Conservation (phyloP, 768 basidiomycete species). For the Russula griseocarnosa region DNA sequence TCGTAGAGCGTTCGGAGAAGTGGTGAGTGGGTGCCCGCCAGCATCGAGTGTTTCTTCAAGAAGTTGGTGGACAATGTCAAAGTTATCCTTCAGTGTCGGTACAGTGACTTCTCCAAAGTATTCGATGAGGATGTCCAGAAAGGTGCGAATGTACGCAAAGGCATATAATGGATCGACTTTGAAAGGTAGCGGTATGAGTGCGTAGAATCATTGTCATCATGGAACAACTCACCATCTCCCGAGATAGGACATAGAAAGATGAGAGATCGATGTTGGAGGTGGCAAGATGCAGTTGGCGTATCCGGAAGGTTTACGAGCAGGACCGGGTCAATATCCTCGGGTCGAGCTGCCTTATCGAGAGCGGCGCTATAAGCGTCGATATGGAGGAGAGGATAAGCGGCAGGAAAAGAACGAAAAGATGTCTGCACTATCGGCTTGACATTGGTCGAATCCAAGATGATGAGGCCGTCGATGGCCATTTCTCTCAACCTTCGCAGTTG, state of each 20-base stretch:
- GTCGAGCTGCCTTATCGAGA: constrained; percentile 50
- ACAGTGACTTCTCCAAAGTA: constrained; percentile 87
- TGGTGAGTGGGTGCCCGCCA: constrained; percentile 88
- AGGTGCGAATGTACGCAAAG: constrained; percentile 83
- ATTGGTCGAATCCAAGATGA: constrained; percentile 31
- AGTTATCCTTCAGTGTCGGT: constrained; percentile 79
- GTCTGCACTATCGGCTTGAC: constrained; percentile 76
- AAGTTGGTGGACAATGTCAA: constrained; percentile 95
- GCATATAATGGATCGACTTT: constrained; percentile 86
- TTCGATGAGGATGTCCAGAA: constrained; percentile 76
- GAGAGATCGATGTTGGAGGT: constrained; percentile 72
- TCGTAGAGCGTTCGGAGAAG: constrained; percentile 80
- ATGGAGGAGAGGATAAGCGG: constrained; percentile 79
- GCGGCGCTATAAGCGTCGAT: constrained; percentile 82
- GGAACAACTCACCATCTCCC: constrained; percentile 65
- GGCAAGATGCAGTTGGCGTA: constrained; percentile 73
- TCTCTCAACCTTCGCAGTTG: background rate
- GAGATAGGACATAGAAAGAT: constrained; percentile 77
- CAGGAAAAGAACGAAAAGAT: constrained; percentile 72
- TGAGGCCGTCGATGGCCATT: constrained; percentile 30
- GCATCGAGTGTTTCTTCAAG: constrained; percentile 95
- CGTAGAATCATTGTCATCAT: background rate
- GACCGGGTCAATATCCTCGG: constrained; percentile 66
- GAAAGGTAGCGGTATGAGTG: background rate
- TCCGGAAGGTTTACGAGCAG: constrained; percentile 54